These are phyloP conservation scores for Cyclotella sp. DNA, from an alignment of 108 stramenopile genomes.

Conservation along the genomic window DNA sequence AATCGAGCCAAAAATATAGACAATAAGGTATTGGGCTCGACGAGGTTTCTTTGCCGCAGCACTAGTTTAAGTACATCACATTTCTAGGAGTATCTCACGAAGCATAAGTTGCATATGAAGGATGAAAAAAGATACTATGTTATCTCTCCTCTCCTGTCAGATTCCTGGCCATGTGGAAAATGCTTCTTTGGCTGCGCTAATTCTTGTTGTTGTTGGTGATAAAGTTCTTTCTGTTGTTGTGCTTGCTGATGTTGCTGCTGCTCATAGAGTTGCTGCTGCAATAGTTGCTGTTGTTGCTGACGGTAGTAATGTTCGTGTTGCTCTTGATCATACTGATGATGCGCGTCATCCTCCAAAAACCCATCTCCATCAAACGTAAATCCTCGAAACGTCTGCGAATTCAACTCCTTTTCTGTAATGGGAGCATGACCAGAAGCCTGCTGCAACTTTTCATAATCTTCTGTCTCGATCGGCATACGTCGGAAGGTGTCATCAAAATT, in stretches of 20 bases:
- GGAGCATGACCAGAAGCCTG: slow-evolving; percentile 53
- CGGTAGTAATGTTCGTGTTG: not conserved
- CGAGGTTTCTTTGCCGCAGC: too few relatives aligned
- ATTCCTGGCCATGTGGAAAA: not conserved
- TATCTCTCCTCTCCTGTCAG: not conserved
- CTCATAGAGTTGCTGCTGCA: not conserved
- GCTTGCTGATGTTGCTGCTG: slow-evolving; percentile 10
- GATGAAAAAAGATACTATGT: not conserved
- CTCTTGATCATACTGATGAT: not conserved
- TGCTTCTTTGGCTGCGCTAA: not conserved
- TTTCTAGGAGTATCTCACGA: too few relatives aligned
- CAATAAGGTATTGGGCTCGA: too few relatives aligned
- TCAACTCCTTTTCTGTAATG: slow-evolving; percentile 62
- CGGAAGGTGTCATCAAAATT: slow-evolving; percentile 91
- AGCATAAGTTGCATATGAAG: too few relatives aligned
- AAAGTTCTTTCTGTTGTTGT: slow-evolving; percentile 1
- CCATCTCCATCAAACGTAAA: slow-evolving; percentile 82
- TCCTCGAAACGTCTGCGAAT: slow-evolving; percentile 83
- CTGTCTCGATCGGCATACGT: slow-evolving; percentile 85
- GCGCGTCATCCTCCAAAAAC: not conserved
- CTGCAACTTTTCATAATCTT: slow-evolving; percentile 61
- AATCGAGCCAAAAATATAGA: too few relatives aligned
- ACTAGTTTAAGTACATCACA: too few relatives aligned
- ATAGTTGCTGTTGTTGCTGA: slow-evolving; percentile 2
- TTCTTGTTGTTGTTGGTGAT: not conserved